phyloP scores from a whole-genome alignment of 2,329 filamentous ascomycete genomes.

The Esteya vermicola region DNA sequence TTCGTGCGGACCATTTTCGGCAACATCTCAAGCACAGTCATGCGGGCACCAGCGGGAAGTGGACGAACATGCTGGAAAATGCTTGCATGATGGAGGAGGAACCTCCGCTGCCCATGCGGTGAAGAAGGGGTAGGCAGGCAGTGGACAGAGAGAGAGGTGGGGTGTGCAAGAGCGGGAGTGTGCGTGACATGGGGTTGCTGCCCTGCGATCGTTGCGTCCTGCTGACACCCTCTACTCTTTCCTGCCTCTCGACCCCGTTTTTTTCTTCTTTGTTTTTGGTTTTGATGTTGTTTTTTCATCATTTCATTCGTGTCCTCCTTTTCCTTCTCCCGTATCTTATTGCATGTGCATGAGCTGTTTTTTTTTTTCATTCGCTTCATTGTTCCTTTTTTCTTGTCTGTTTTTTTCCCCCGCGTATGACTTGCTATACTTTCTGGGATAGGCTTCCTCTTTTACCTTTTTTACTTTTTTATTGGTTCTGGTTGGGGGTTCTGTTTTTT shows the following conservation, averaged over 20 bases:
- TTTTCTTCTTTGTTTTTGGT: neutral
- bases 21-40: conserved; percentile 98
- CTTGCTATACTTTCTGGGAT: neutral
- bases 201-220: neutral
- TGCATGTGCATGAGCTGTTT: too few species aligned
- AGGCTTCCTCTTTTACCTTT: too few species aligned
- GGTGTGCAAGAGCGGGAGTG: too few species aligned
- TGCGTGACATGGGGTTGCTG: too few species aligned
- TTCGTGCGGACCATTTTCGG: conserved; percentile 90
- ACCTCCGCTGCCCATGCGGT: conserved; percentile 33
- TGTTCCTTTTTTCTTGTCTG: neutral
- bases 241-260: neutral
- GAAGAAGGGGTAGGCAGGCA: too few species aligned
- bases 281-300: neutral
- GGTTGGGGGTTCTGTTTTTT: too few species aligned
- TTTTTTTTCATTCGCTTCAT: neutral
- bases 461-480: too few species aligned
- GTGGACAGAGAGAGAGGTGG: too few species aligned
- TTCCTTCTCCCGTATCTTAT: too few species aligned
- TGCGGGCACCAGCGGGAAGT: conserved; percentile 89
- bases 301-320: neutral
- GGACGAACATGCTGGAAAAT: conserved; percentile 96
- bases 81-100: conserved; percentile 91
- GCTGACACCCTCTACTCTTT: neutral
- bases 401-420: neutral